Base-by-base conservation (phyloP, 805 yeast genomes). In the Saturnispora kantuleensis region DNA sequence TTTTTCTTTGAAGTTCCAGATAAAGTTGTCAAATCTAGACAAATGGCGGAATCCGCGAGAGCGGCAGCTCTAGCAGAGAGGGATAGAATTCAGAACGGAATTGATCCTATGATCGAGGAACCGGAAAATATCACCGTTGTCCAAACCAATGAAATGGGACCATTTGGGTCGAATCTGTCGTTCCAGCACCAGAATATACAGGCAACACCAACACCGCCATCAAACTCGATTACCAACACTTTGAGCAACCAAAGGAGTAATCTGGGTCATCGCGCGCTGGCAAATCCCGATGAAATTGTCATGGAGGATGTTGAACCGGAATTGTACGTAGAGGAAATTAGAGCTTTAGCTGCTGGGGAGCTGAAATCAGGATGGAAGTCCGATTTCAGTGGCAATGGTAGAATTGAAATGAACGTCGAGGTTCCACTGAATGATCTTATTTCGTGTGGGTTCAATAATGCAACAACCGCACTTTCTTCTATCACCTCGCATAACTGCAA, bases 331-430 rank as follows among this genome's bases (percentile, higher is more conserved):
- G 94, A 88, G 59, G 96, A 89, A 56, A 73, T 74, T 7, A 71
- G 89, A 29, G 76, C 84, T 4, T 67, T 93, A 8, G 74, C 81
- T 10, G 74, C 79, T 44, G 96, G 96, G 10, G 95, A 85, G 49
- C 63, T 87, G 57, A 85, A 84, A 57, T 70, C 75, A 29, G 99
- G 99, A 3, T 93, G 99, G 99, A 93, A 93, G 60, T 78, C 93
- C 1, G 98, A 93, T 62, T 89, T 82, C 58, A 64, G 79, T 5
- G 82, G 78, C 35, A 71, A 71, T 38, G 98, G 98, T 5, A 71
- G 76, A 44, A 80, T 89, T 48, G 96, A 87, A 60, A 60, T 88
- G 38, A 80, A 82, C 29, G 86, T 84, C 0, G 86, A 84, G 37
- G 73, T 84, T 34, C 71, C 74, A 15, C 74, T 84, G 18, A 69